phyloP scores from a whole-genome alignment of 2,329 filamentous ascomycete species.

The Calonectria ilicicola region DNA sequence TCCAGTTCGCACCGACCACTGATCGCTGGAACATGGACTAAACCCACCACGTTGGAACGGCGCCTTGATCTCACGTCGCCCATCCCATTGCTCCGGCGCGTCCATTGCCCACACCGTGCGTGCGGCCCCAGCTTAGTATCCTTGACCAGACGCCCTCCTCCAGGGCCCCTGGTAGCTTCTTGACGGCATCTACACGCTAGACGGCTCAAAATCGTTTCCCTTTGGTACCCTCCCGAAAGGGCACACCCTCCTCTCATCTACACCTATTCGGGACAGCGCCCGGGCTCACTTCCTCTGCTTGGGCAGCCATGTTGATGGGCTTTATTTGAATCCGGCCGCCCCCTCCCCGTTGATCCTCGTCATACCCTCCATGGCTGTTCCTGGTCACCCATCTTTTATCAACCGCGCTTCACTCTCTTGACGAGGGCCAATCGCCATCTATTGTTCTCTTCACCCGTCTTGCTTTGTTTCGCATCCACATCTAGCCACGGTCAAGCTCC shows the following conservation, averaged over 20 bases:
- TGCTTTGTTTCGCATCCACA: neutral
- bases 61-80: conserved; percentile 19
- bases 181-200: conserved; percentile 7
- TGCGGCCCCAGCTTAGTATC: conserved; percentile 11
- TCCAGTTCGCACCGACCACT: conserved; percentile 5
- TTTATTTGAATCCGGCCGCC: conserved; percentile 37
- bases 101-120: conserved; percentile 2
- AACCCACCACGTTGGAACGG: conserved; percentile 19
- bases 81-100: neutral
- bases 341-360: conserved; percentile 27
- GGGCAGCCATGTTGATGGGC: neutral
- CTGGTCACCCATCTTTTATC: conserved; percentile 28
- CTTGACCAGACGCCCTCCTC: conserved; percentile 6
- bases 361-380: conserved; percentile 24
- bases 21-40: conserved; percentile 19
- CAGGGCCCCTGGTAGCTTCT: conserved; percentile 4
- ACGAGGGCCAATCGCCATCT: conserved; percentile 9
- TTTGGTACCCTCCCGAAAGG: neutral
- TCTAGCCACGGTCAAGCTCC: neutral
- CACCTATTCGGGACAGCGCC: conserved; percentile 13
- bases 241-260: conserved; percentile 9
- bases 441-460: neutral
- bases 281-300: conserved; percentile 15
- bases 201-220: conserved; percentile 2
- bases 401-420: conserved; percentile 12